Base-by-base conservation (phyloP, 2,329 filamentous ascomycete species). In the Ophiostoma sp. region DNA sequence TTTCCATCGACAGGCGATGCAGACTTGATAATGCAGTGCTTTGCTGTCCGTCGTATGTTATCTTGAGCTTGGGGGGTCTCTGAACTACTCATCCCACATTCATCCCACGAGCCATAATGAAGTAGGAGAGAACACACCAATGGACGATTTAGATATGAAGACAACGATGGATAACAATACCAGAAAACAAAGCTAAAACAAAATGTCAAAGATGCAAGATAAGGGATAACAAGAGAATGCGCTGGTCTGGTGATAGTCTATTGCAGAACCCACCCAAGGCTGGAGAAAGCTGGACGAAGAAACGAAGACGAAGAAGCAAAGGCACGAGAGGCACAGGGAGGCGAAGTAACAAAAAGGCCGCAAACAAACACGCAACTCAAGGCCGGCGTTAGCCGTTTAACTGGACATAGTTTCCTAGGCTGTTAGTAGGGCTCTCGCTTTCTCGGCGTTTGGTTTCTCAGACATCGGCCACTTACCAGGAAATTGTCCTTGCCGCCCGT, bases 401-500 rank as follows among this genome's bases (percentile, higher is more conserved):
- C 69, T 80, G 79, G 42, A 83, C 81, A 70, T 83, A 83, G 72
- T 83, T 83, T 62, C 79, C 79, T 81, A 58, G 40, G 65, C 6
- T 14, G 41, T 62, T 49, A 45, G 55, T 8, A 27, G 16, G 36
- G 7, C 38, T 44, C 40, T 64, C 60, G 4, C 38, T 44, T 5
- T 27, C 49, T 12, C 45, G 27, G 38, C 58, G 5, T n/a, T 38
- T 16, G 12, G 42, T 38, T 18, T 12, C 55, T 49, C 11, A 5
- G 3, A 60, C 27, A 4, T 60, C 49, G n/a, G 18, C 49, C 11
- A 77, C 87, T 76, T 83, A 97, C 95, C 95, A 80, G 95, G 95
- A 77, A 99, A 99, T 76, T 98, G 94, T 40, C 95, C 95, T 75
- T 91, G 82, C 79, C 89, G 89, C 65, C 90, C 92, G 69, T 89